Base-by-base conservation (phyloP, 2,329 filamentous ascomycete species). In the Simplicillium sp. region DNA sequence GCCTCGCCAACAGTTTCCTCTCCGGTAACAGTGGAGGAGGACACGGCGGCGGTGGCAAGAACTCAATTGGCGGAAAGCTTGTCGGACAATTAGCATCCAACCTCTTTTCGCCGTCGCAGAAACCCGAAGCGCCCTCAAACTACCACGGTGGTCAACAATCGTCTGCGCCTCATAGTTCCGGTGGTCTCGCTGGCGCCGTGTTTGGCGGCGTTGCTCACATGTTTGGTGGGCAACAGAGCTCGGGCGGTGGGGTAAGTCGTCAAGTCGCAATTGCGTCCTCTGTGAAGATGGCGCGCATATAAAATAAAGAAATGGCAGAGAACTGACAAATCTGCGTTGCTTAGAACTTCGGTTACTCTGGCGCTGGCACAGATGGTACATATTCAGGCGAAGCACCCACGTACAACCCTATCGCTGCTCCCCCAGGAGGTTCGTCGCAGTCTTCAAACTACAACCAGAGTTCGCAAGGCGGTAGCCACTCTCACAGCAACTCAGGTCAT, bases 331-430 rank as follows among this genome's bases (percentile, higher is more conserved):
- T 25, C 9, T 25, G 32, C 34, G 33, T 44, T 33, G 20, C 47
- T 65, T 64, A 77, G 47, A 75, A 71, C 53, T 86, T 75, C 54
- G 81, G 79, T 28, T 83, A 83, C 57, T 77, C 75, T 16, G 73
- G 73, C 50, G 57, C 67, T 3, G 71, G 70, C 34, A 65, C 71
- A 34, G 57, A 69, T 46, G 71, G 73, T 35, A 67, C 68, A 31
- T 86, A 84, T 56, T 71, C 65, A 45, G 81, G 79, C 41, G 67
- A 74, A 42, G 76, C 80, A 32, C 82, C 82, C 11, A 64, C 60
- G 5, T 65, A 65, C 44, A 55, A 64, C 14, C 60, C 63, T 9
- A 53, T 58, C 11, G 54, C 57, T 13, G 53, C 49, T 14, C 31
- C 50, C 20, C 41, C 50, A 18, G 48, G 51, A 32, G 48, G 52